phyloP scores from a whole-genome alignment of 208 protist genomes.

The Acanthamoeba lenticulata region DNA sequence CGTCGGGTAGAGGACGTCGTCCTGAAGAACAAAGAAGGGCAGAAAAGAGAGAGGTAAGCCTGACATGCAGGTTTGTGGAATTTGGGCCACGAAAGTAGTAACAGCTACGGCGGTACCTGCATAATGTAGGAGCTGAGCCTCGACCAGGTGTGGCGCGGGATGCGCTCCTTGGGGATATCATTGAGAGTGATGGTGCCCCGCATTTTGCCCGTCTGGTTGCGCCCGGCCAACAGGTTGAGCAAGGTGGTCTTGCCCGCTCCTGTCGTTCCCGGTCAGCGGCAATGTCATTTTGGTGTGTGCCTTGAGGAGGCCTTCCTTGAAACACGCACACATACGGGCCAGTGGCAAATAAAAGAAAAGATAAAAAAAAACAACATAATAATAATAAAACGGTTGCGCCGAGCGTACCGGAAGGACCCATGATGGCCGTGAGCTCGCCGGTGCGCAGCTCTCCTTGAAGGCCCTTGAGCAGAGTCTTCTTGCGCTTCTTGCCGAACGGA shows the following conservation, averaged over 20 bases:
- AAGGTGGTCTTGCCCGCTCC: conserved; percentile 61
- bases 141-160: neutral
- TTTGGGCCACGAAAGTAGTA: too few relatives aligned
- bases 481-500: neutral
- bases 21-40: too few relatives aligned
- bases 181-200: conserved; percentile 3
- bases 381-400: neutral
- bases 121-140: conserved; percentile 52
- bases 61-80: too few relatives aligned
- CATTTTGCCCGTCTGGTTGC: conserved; percentile 31
- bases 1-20: neutral
- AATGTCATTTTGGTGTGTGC: too few relatives aligned
- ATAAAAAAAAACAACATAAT: too few relatives aligned
- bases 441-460: neutral
- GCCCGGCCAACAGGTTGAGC: conserved; percentile 40
- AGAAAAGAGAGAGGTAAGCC: too few relatives aligned
- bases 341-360: too few relatives aligned
- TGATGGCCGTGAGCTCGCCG: conserved; percentile 40
- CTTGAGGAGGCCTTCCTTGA: too few relatives aligned
- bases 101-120: too few relatives aligned
- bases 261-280: too few relatives aligned
- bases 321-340: too few relatives aligned
- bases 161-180: neutral
- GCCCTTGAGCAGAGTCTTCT: conserved; percentile 52
- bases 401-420: conserved; percentile 48